Evolutionary conservation across 1,139 yeast genomes (phyloP).

Genomic region (Martiniozyma asiatica): DNA sequence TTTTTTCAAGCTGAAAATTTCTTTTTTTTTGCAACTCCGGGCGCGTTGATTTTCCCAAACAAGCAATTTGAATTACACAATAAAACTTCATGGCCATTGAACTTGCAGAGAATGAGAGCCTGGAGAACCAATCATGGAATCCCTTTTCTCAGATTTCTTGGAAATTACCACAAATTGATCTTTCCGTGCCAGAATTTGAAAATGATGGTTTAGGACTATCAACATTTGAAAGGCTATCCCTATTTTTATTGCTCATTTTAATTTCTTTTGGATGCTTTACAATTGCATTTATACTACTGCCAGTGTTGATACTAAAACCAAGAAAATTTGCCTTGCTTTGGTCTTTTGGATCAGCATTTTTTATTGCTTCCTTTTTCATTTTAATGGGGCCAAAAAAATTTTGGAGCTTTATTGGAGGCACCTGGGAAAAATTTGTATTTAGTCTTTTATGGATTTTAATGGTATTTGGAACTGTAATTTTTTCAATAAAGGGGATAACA

Average conservation of each 20-base stretch:
- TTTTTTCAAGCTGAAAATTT: too few species aligned
- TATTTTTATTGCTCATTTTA: conserved; percentile 64
- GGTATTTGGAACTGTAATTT: conserved; percentile 25
- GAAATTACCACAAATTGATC: too few species aligned
- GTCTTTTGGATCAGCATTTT: conserved; percentile 83
- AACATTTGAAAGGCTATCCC: conserved; percentile 71
- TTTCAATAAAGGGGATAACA: conserved; percentile 46
- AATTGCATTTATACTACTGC: conserved; percentile 72
- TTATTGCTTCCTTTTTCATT: conserved; percentile 81
- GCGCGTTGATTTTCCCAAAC: too few species aligned
- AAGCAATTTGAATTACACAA: too few species aligned
- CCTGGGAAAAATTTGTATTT: conserved; percentile 68
- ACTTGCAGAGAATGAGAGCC: too few species aligned
- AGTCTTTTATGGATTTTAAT: conserved; percentile 63
- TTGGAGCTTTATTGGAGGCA: conserved; percentile 55
- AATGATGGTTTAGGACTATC: too few species aligned
- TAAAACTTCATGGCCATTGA: too few species aligned
- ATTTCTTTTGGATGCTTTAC: conserved; percentile 74
- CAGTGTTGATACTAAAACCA: conserved; percentile 82
- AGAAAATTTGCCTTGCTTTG: conserved; percentile 82
- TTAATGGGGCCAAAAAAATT: conserved; percentile 86
- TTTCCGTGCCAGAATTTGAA: too few species aligned
- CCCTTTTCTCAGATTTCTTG: too few species aligned
- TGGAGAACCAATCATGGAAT: too few species aligned
- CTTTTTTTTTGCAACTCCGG: too few species aligned